These are phyloP conservation scores for Aspergillus leporis DNA, from an alignment of 495 filamentous ascomycete genomes.

Conservation along the genomic window DNA sequence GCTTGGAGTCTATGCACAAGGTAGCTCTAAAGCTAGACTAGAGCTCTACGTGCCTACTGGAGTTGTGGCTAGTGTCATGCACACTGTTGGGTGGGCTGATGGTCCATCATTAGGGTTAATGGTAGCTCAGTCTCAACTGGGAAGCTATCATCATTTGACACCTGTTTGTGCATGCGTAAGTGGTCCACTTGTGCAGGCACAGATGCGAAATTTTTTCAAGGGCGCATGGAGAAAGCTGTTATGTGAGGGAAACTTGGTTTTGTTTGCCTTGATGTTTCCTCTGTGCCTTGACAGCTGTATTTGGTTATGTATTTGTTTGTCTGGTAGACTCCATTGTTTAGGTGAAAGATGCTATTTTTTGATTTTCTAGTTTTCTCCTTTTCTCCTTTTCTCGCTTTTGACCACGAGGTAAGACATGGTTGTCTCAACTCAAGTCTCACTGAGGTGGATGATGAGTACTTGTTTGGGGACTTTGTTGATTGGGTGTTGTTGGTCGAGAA, in stretches of 20 bases:
- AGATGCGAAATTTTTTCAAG: neutral
- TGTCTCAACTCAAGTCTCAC: neutral
- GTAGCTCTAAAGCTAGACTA: neutral
- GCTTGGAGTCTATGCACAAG: neutral
- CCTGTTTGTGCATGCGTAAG: constrained; percentile 1
- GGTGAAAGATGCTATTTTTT: neutral
- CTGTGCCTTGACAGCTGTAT: too few relatives aligned
- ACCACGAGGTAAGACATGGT: neutral
- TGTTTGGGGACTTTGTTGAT: neutral
- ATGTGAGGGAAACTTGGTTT: neutral
- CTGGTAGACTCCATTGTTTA: neutral
- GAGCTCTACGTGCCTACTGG: neutral
- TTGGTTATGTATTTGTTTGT: neutral
- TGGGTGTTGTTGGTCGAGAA: neutral
- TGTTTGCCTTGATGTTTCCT: too few relatives aligned
- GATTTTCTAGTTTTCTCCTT: neutral
- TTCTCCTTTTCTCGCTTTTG: neutral
- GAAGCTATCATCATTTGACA: constrained; percentile 4
- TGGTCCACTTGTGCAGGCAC: constrained; percentile 2
- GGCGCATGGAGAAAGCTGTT: neutral
- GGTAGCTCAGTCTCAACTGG: neutral
- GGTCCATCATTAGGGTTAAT: neutral
- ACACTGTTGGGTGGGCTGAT: neutral
- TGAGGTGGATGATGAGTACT: neutral
- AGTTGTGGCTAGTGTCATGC: constrained; percentile 1